Evolutionary conservation across 345 rosid species (phyloP).

Genomic region (Aurinia saxatilis): DNA sequence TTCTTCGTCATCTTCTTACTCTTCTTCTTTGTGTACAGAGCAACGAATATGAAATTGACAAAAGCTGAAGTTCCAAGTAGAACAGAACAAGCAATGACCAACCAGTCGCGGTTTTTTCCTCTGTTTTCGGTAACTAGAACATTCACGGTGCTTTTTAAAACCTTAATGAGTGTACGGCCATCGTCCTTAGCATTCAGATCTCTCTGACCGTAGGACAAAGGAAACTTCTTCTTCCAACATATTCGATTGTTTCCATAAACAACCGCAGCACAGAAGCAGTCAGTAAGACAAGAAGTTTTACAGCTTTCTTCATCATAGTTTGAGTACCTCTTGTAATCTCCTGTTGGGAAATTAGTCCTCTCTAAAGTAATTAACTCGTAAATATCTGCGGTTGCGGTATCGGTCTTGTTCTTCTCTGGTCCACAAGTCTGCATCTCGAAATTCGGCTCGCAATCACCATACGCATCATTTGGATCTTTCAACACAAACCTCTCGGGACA

Average conservation of each 20-base stretch:
- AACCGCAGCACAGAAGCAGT: constrained; percentile 56
- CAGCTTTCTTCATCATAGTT: constrained; percentile 35
- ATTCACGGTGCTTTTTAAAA: constrained; percentile 1
- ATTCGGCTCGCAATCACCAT: constrained; percentile 34
- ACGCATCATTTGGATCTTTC: constrained; percentile 28
- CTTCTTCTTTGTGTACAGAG: no score
- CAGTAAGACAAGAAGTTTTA: constrained; percentile 38
- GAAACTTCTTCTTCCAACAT: constrained; percentile 51
- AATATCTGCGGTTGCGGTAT: constrained; percentile 1
- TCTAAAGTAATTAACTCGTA: constrained; percentile 25
- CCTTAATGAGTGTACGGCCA: constrained; percentile 41
- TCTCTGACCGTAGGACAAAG: constrained; percentile 37
- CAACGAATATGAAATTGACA: no score
- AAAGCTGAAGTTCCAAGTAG: no score
- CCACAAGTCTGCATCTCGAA: constrained; percentile 37
- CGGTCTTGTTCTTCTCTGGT: neutral
- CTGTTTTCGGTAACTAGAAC: neutral
- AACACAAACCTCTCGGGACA: constrained; percentile 41
- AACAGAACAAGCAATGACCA: no score
- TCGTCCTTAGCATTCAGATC: constrained; percentile 18
- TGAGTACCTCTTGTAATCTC: constrained; percentile 34
- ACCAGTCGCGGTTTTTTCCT: no score
- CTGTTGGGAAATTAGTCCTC: constrained; percentile 31
- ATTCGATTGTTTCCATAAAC: constrained; percentile 3
- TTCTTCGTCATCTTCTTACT: no score